Evolutionary conservation across 106 monocot species (phyloP), one percentile per base, ranked within the genome.

Genomic region (Narthecium ossifragum): DNA sequence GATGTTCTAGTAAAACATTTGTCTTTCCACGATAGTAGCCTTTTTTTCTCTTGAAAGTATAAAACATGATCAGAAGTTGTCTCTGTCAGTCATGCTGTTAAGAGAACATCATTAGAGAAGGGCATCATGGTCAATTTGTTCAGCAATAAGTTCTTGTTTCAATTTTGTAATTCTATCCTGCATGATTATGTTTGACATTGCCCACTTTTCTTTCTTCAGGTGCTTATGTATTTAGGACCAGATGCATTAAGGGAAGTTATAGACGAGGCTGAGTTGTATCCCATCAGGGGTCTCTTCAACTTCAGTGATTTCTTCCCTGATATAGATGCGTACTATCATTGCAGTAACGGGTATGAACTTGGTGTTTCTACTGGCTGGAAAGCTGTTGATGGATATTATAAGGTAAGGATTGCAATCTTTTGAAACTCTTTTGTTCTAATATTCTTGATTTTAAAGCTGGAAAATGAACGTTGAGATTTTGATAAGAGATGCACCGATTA

Each of bases 311-410:
- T 80, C 68, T 96, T 76, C 65, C 56, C 53, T 38, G 94, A 90
- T 13, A 86, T 96, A 38, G 82, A 83, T 80, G 70, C 65, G 51
- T 96, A 90, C 74, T 96, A 83, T 77, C 15, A 72, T 60, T 67
- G 77, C 46, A 62, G 21, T 52, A 48, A 65, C 63, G 83, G 70
- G 13, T 51, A 70, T 68, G 83, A 89, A 27, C 86, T 76, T 51
- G 82, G 90, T 51, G 70, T 78, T 45, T 75, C 83, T 50, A 90
- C 94, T n/a, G 94, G 94, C 13, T 96, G 94, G 94, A 69, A 49
- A 38, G 62, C 60, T 65, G 48, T 96, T 48, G 75, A 86, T 75
- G 58, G 84, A 59, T 67, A 75, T 6, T 96, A 96, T 60, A 89
- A 79, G 69, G 94, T 90, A 75, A 58, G 70, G 21, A 34, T 25